Evolutionary conservation across 306 rosid species (phyloP), one percentile per base, ranked within the genome.

Genomic region (Cotoneaster glaucophyllus): DNA sequence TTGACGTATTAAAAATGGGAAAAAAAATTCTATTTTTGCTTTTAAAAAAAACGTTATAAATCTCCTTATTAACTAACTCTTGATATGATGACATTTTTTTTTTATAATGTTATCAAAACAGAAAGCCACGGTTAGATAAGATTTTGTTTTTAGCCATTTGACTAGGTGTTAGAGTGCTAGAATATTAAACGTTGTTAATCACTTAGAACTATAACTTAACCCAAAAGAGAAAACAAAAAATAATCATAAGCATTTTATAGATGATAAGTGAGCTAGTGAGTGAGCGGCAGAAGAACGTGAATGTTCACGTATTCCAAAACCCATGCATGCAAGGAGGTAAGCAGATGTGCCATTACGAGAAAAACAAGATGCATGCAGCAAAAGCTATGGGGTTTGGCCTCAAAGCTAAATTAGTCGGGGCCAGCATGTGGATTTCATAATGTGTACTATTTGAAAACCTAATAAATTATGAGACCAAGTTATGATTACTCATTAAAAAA

Each of bases 241-340:
- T n/a, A 56, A 10, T 24, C 29, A 22, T 57, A 11, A 4, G 7
- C 28, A 57, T 57, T n/a, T 56, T 57, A 22, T 22, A 11, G 25
- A 24, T 57, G 63, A 57, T 11, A 11, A 18, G 44, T 15, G 54
- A 48, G 8, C 54, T 15, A 61, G 66, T 13, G 70, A 61, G 37
- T 13, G 70, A 34, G 76, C 53, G 82, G 78, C 82, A 76, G 21
- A 68, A 37, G 70, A 81, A 85, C 82, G 39, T 75, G 88, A 15
- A 43, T 21, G 11, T 66, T 19, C 76, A 73, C 70, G 76, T 39
- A 57, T 15, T 44, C 34, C 73, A 24, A 25, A 83, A 80, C 31
- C 28, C 44, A 56, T 56, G 82, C 79, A 75, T 72, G 83, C 74
- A 75, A 48, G 12, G 24, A 58, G 78, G 82, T 59, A 58, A 61